A percentile compares a stretch with the other conserved stretches of the same genome.
Evolutionary conservation across 805 yeast genomes (phyloP).

Genomic region (Hyphopichia homilentoma): DNA sequence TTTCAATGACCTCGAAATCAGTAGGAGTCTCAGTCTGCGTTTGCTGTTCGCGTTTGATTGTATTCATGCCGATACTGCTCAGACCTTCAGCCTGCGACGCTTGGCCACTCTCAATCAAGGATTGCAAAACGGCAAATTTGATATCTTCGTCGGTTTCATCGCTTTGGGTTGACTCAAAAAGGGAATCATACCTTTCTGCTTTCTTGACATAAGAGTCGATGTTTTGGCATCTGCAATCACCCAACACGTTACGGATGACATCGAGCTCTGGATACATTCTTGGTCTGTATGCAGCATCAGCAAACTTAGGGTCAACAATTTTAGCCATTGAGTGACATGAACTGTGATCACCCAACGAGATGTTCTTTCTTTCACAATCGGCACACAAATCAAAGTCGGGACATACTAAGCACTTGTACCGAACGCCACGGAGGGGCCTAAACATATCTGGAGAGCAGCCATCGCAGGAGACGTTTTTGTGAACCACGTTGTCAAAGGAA

Average conservation of each 20-base stretch:
- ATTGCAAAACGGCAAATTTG: constrained; percentile 20
- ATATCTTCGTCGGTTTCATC: constrained; percentile 15
- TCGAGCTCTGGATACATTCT: background rate
- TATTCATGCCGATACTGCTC: too few species aligned
- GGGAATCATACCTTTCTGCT: constrained; percentile 21
- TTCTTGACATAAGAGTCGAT: constrained; percentile 14
- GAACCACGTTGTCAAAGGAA: constrained; percentile 11
- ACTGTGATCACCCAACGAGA: constrained; percentile 16
- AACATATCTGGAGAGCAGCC: constrained; percentile 26
- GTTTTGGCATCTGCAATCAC: too few species aligned
- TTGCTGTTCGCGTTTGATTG: too few species aligned
- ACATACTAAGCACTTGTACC: constrained; percentile 53
- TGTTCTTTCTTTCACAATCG: constrained; percentile 19
- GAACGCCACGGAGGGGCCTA: constrained; percentile 40
- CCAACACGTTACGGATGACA: background rate
- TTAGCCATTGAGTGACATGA: constrained; percentile 29
- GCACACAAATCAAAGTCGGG: constrained; percentile 52
- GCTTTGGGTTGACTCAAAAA: constrained; percentile 12
- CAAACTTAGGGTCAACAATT: constrained; percentile 14
- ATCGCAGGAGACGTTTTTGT: constrained; percentile 30
- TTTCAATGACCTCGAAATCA: too few species aligned
- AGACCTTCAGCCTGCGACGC: background rate
- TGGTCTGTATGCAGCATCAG: constrained; percentile 1
- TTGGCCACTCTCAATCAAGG: constrained; percentile 12
- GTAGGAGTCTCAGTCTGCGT: too few species aligned